Evolutionary conservation across 2,329 filamentous ascomycete species (phyloP).

Genomic region (Cladosporium sp.): DNA sequence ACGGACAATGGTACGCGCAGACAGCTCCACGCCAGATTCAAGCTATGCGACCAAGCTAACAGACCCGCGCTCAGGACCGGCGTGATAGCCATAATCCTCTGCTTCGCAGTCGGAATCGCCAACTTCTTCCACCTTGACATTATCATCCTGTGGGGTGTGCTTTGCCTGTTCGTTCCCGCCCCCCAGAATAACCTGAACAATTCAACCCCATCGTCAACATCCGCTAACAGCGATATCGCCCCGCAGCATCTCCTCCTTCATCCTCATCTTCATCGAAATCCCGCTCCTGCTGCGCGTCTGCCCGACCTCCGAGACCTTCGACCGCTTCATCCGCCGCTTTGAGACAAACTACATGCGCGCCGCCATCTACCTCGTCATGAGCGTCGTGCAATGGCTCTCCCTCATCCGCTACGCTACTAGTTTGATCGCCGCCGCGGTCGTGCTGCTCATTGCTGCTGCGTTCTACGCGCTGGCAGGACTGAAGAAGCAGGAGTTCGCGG

Average conservation of each 20-base stretch:
- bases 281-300: slow-evolving; percentile 95
- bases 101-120: slow-evolving; percentile 63
- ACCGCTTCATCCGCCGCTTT: slow-evolving; percentile 82
- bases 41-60: slow-evolving; percentile 5
- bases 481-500: slow-evolving; percentile 81
- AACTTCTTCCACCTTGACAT: slow-evolving; percentile 61
- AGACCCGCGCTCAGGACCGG: slow-evolving; percentile 40
- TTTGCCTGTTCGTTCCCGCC: slow-evolving; percentile 46
- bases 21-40: not conserved
- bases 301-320: slow-evolving; percentile 86
- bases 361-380: slow-evolving; percentile 77
- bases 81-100: slow-evolving; percentile 60
- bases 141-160: slow-evolving; percentile 57
- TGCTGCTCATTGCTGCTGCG: slow-evolving; percentile 69
- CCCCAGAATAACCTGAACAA: too few species aligned
- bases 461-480: slow-evolving; percentile 79
- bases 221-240: too few species aligned
- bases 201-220: not conserved
- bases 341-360: slow-evolving; percentile 97
- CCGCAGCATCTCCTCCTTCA: slow-evolving; percentile 44
- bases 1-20: slow-evolving; percentile 61
- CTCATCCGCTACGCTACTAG: slow-evolving; percentile 60
- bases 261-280: slow-evolving; percentile 61
- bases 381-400: slow-evolving; percentile 78
- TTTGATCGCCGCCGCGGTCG: slow-evolving; percentile 79